Base-by-base conservation (phyloP, 768 basidiomycete species). In the Hericium alpestre region DNA sequence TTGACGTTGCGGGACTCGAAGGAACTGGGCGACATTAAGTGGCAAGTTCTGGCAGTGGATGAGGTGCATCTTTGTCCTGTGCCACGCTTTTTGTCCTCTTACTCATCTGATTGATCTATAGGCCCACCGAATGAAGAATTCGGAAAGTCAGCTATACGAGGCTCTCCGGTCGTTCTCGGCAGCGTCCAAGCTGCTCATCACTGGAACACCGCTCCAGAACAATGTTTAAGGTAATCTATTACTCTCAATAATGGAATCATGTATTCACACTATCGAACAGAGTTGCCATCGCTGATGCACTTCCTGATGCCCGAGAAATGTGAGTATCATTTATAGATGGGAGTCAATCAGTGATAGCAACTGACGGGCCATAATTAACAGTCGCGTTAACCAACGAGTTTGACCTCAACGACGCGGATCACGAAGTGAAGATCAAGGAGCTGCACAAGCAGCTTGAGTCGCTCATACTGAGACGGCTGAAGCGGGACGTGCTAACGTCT, bases 301-400 rank as follows among this genome's bases (percentile, higher is more conserved):
- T 99, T 99, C 78, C 76, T 98, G 63, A 96, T 96, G 90, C 96
- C 96, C 8, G 94, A 98, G 66, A 92, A 91, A 74, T 99, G 92
- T 90, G 62, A 70, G 87, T 38, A 16, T 52, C 13, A 32, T 43
- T 13, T 37, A 7, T 37, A 6, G 27, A 32, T 32, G 32, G 9
- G 61, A 41, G 62, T 55, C 39, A 48, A n/a, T n/a, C 4, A 46
- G 20, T 46, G n/a, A n/a, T n/a, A 9, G 16, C 43, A 10, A 3
- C 43, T 46, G 43, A 46, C 5, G n/a, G 16, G 8, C 15, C 5
- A 32, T 32, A 10, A 10, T 12, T 8, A 51, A 51, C 67, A 95
- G 91, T 97, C 70, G 85, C 88, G 38, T 78, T 99, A 27, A 87
- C 89, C 11, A 93, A 91, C 71, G 94, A 98, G 67, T 98, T 98